Conservation (phyloP, 257 asterid species). For the Salvia miltiorrhiza region DNA sequence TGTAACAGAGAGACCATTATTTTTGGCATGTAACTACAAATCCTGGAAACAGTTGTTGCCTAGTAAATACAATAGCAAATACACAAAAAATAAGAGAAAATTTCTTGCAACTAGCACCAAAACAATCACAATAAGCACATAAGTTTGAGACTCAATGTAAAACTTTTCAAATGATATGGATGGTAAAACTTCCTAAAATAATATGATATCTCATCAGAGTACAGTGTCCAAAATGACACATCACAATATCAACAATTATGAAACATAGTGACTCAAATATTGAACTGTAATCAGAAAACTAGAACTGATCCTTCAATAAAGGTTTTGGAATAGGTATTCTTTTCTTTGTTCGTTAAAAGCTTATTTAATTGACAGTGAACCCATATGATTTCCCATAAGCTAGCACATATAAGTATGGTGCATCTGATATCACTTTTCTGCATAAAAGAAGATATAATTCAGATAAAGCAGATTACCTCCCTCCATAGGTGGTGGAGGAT, state of each 20-base stretch:
- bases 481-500: slow-evolving; percentile 63
- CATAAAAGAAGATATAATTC: slow-evolving; percentile 3
- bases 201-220: neutral
- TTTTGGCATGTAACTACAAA: slow-evolving; percentile 7
- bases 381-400: too few relatives aligned
- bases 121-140: slow-evolving; percentile 6
- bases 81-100: neutral
- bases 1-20: neutral
- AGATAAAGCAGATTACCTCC: slow-evolving; percentile 47
- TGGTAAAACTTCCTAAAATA: neutral
- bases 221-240: neutral
- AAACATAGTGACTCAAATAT: neutral
- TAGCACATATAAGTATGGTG: slow-evolving; percentile 4
- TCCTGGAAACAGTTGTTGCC: neutral
- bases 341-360: neutral
- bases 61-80: neutral
- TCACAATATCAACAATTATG: neutral
- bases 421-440: neutral
- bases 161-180: neutral
- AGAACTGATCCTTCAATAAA: neutral
- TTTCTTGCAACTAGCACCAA: neutral
- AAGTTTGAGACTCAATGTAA: neutral
- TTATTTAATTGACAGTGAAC: neutral
- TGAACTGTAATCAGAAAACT: neutral
- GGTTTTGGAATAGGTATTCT: neutral